phyloP scores from a whole-genome alignment of 305 asterid genomes.

The Fraxinus nigra region DNA sequence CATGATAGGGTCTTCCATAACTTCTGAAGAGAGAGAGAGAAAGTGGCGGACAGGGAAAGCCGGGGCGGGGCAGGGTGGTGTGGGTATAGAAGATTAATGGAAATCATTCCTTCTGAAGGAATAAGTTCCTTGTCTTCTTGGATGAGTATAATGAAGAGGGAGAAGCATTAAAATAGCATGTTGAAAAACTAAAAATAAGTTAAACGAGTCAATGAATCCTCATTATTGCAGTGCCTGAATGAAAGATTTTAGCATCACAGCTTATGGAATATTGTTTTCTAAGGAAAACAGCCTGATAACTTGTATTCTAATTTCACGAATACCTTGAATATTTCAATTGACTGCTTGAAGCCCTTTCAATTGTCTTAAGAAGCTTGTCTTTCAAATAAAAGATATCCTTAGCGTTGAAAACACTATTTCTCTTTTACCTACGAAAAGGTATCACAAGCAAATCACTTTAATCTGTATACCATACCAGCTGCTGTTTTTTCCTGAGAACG shows the following conservation, averaged over 20 bases:
- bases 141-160: slow-evolving; percentile 59
- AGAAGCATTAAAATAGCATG: slow-evolving; percentile 66
- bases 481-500: background rate
- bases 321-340: slow-evolving; percentile 33
- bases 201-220: slow-evolving; percentile 46
- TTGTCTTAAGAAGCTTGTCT: slow-evolving; percentile 28
- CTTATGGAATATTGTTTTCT: slow-evolving; percentile 18
- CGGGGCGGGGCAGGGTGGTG: background rate
- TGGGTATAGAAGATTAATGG: slow-evolving; percentile 30
- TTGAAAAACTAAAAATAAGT: slow-evolving; percentile 38
- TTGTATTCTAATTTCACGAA: slow-evolving; percentile 43
- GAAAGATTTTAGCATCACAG: slow-evolving; percentile 14
- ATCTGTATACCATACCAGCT: background rate
- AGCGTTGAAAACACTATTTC: background rate
- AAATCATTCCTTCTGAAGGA: slow-evolving; percentile 46
- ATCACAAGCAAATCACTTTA: background rate
- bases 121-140: slow-evolving; percentile 46
- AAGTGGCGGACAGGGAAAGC: background rate
- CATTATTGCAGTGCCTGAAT: slow-evolving; percentile 25
- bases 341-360: slow-evolving; percentile 18
- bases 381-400: slow-evolving; percentile 25
- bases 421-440: background rate
- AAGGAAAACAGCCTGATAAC: slow-evolving; percentile 37
- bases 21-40: slow-evolving; percentile 1
- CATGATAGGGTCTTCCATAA: slow-evolving; percentile 64